phyloP scores from a whole-genome alignment of 2,329 filamentous ascomycete species.

The Penicillium decumbens region DNA sequence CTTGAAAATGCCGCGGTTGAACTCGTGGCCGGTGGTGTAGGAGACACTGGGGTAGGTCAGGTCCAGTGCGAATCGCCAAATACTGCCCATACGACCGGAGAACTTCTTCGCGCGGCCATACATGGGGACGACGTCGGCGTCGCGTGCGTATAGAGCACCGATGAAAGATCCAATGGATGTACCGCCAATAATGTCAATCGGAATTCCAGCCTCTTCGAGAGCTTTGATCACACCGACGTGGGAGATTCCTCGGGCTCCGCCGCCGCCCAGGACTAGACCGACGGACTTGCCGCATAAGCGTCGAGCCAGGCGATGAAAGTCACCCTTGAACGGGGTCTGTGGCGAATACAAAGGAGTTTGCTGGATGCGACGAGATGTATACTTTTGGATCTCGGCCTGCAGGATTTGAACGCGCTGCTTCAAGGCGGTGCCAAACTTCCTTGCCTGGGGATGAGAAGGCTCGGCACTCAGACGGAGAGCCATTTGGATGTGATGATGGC shows the following conservation, averaged over 20 bases:
- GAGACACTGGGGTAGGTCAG: slow-evolving; percentile 93
- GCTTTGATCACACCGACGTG: slow-evolving; percentile 93
- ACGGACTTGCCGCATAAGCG: slow-evolving; percentile 90
- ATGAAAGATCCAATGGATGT: slow-evolving; percentile 97
- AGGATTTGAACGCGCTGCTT: slow-evolving; percentile 92
- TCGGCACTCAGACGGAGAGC: slow-evolving; percentile 71
- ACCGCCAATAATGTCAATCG: slow-evolving; percentile 89
- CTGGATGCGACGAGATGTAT: slow-evolving; percentile 86
- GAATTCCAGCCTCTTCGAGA: slow-evolving; percentile 91
- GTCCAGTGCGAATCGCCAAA: slow-evolving; percentile 97
- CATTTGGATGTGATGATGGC: slow-evolving; percentile 98
- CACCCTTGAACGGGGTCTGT: slow-evolving; percentile 89
- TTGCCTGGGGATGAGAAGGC: slow-evolving; percentile 68
- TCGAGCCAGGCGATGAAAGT: slow-evolving; percentile 89
- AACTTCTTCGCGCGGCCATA: slow-evolving; percentile 97
- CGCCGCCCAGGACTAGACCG: slow-evolving; percentile 87
- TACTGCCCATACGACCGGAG: slow-evolving; percentile 94
- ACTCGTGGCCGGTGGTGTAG: slow-evolving; percentile 97
- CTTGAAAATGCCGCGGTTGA: slow-evolving; percentile 98
- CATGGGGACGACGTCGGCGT: slow-evolving; percentile 95
- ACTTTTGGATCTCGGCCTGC: slow-evolving; percentile 97
- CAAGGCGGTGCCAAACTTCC: slow-evolving; percentile 75
- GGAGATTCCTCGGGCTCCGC: slow-evolving; percentile 84
- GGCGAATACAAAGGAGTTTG: slow-evolving; percentile 85
- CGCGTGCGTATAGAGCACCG: slow-evolving; percentile 88